Conservation (phyloP, 768 basidiomycete genomes). For the Boletus reticuloceps region DNA sequence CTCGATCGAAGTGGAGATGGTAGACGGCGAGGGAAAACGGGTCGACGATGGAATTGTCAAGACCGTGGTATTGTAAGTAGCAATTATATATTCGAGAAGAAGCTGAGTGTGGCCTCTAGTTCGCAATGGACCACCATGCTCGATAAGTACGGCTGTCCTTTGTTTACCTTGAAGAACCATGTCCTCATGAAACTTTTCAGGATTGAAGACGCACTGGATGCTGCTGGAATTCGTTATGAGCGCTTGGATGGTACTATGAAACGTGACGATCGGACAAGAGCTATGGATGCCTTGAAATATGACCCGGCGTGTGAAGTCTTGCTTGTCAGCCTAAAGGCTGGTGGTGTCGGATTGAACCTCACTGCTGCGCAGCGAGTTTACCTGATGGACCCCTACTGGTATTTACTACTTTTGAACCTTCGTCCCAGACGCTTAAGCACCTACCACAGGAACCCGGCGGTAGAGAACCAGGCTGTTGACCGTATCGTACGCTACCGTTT, state of each 20-base stretch:
- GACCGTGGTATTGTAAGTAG: slow-evolving; percentile 91
- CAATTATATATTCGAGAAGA: slow-evolving; percentile 11
- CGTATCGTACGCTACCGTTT: slow-evolving; percentile 69
- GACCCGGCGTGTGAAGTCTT: slow-evolving; percentile 92
- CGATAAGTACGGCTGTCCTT: slow-evolving; percentile 58
- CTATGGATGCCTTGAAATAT: slow-evolving; percentile 89
- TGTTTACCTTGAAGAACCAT: background rate
- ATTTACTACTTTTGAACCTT: slow-evolving; percentile 9
- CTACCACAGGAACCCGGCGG: slow-evolving; percentile 81
- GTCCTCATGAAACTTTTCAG: slow-evolving; percentile 35
- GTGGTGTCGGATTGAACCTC: slow-evolving; percentile 94
- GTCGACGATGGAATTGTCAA: slow-evolving; percentile 74
- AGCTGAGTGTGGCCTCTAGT: slow-evolving; percentile 39
- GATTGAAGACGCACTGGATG: slow-evolving; percentile 86
- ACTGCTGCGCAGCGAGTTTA: slow-evolving; percentile 94
- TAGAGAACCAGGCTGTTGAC: slow-evolving; percentile 97
- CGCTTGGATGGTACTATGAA: slow-evolving; percentile 98
- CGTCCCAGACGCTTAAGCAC: background rate
- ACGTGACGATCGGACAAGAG: slow-evolving; percentile 85
- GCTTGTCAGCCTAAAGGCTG: slow-evolving; percentile 93
- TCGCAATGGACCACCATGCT: slow-evolving; percentile 96
- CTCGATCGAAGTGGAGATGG: slow-evolving; percentile 70
- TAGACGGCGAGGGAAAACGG: slow-evolving; percentile 70
- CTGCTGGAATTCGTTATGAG: slow-evolving; percentile 81
- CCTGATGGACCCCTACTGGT: slow-evolving; percentile 98